Base-by-base conservation (phyloP, 1,284 basidiomycete species). In the Puccinia coronata region DNA sequence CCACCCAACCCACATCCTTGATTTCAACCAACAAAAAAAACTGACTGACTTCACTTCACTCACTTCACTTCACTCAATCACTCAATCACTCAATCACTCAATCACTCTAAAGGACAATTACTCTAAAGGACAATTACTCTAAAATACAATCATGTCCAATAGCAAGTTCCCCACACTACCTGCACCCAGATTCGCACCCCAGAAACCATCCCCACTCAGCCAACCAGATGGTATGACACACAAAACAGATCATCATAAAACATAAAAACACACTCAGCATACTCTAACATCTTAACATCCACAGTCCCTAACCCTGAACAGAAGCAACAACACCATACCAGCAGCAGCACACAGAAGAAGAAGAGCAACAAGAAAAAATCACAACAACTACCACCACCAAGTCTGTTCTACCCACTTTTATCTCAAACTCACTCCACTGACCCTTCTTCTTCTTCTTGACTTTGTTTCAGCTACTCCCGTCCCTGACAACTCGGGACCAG, bases 101-200 rank as follows among this genome's bases (percentile, higher is more conserved):
- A 69, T 20, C 23, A 59, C 57, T n/a, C n/a, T n/a, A n/a, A n/a
- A n/a, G n/a, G n/a, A n/a, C n/a, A n/a, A n/a, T n/a, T n/a, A n/a
- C n/a, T n/a, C n/a, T n/a, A n/a, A n/a, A n/a, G n/a, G n/a, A n/a
- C n/a, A n/a, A n/a, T n/a, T n/a, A n/a, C n/a, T n/a, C n/a, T n/a
- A n/a, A n/a, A n/a, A 11, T 20, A 11, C 36, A 28, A 63, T 2
- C 36, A 80, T 80, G 78, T 11, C 78, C 14, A 72, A n/a, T n/a
- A n/a, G 47, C 55, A 80, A 80, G 59, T 80, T 80, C 36, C 78
- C 78, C 2, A 34, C 51, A 11, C 53, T 80, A 3, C 78, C 78
- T 12, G 78, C 78, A 20, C 78, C 78, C 43, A 49, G 78, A 39
- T 80, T 80, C 49, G 78, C 78, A 20, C 78, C 78, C 20, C 78